Conservation (phyloP, 2,329 filamentous ascomycete genomes). For the Cordyceps cicadae region DNA sequence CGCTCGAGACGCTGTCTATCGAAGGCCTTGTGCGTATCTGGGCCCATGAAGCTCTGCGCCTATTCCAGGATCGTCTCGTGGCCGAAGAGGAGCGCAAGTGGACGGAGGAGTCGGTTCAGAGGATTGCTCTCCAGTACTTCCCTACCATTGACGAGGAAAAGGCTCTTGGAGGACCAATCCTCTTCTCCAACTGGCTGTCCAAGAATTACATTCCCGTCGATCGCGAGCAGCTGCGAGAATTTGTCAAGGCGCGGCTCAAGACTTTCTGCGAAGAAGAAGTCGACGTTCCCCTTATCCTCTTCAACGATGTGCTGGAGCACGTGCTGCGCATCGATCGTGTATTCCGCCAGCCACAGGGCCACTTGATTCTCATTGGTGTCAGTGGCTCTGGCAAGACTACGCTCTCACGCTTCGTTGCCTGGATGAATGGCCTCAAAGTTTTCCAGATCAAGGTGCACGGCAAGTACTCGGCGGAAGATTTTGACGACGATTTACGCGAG, state of each 20-base stretch:
- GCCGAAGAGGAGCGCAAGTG: slow-evolving; percentile 88
- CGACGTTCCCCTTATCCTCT: slow-evolving; percentile 95
- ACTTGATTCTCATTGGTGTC: slow-evolving; percentile 96
- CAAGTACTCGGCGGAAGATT: slow-evolving; percentile 96
- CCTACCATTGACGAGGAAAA: slow-evolving; percentile 88
- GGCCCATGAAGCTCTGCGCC: slow-evolving; percentile 90
- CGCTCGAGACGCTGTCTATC: slow-evolving; percentile 76
- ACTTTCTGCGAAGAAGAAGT: slow-evolving; percentile 99
- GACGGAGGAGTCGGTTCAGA: slow-evolving; percentile 81
- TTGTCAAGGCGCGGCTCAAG: slow-evolving; percentile 91
- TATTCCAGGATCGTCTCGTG: slow-evolving; percentile 97
- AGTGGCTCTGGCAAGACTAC: slow-evolving; percentile 99
- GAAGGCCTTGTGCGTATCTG: slow-evolving; percentile 95
- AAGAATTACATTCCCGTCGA: slow-evolving; percentile 98
- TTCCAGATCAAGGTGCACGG: slow-evolving; percentile 99
- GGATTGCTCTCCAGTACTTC: slow-evolving; percentile 86
- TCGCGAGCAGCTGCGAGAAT: slow-evolving; percentile 88
- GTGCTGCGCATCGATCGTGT: slow-evolving; percentile 97
- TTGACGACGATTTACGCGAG: slow-evolving; percentile 92
- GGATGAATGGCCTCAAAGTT: slow-evolving; percentile 99
- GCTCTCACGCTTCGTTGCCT: slow-evolving; percentile 92
- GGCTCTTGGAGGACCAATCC: slow-evolving; percentile 82
- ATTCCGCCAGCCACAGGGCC: slow-evolving; percentile 94
- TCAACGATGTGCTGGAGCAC: slow-evolving; percentile 98
- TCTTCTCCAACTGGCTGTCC: slow-evolving; percentile 99